These are phyloP conservation scores for Fusarium pilosicola DNA, from an alignment of 2,329 filamentous ascomycete species.

Conservation along the genomic window DNA sequence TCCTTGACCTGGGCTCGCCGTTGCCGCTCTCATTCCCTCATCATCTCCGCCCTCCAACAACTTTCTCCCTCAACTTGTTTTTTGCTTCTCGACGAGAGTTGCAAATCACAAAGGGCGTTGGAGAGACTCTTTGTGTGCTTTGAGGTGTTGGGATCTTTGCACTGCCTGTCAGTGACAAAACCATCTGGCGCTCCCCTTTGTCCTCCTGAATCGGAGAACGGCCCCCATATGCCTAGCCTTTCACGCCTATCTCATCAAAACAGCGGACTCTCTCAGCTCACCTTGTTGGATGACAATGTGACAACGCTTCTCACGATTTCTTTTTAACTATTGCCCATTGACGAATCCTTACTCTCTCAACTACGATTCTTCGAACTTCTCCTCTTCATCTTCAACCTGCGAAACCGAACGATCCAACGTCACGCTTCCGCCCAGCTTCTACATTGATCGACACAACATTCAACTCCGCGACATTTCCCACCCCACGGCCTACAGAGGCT, in stretches of 20 bases:
- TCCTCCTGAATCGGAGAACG: slow-evolving; percentile 38
- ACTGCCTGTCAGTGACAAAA: slow-evolving; percentile 25
- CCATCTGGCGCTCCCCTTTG: slow-evolving; percentile 23
- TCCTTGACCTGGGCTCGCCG: slow-evolving; percentile 38
- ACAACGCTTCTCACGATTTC: slow-evolving; percentile 35
- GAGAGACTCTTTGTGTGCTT: slow-evolving; percentile 33
- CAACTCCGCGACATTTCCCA: slow-evolving; percentile 44
- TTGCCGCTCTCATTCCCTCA: slow-evolving; percentile 46
- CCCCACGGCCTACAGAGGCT: slow-evolving; percentile 43
- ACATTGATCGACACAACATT: slow-evolving; percentile 39
- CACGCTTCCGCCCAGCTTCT: slow-evolving; percentile 24
- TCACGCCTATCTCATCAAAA: slow-evolving; percentile 38
- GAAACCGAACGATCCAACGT: slow-evolving; percentile 16
- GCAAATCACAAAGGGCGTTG: slow-evolving; percentile 41
- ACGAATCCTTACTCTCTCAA: slow-evolving; percentile 9
- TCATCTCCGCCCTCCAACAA: slow-evolving; percentile 48
- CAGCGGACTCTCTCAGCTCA: slow-evolving; percentile 43
- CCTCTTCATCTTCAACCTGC: slow-evolving; percentile 1
- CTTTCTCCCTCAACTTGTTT: slow-evolving; percentile 45
- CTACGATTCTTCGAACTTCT: not conserved
- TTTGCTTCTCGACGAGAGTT: slow-evolving; percentile 45
- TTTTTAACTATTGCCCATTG: slow-evolving; percentile 16
- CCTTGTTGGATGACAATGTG: slow-evolving; percentile 44
- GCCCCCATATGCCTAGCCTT: slow-evolving; percentile 26
- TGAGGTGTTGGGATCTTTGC: slow-evolving; percentile 36